These are phyloP conservation scores for Avena insularis DNA, from an alignment of 176 grass and related monocot genomes.

Conservation along the genomic window DNA sequence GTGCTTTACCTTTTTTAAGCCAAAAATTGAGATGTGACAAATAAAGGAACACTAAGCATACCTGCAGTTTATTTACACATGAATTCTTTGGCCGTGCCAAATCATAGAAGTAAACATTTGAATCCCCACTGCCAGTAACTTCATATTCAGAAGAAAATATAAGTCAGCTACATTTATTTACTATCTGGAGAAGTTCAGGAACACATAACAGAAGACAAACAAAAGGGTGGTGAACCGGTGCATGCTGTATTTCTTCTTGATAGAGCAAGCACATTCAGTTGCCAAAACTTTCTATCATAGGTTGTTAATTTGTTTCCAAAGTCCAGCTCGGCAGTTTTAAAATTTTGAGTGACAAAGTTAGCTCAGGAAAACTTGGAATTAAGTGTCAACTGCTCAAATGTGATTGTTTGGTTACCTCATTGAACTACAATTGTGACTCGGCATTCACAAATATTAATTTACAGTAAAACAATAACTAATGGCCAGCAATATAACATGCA, in stretches of 20 bases:
- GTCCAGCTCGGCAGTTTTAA: not conserved
- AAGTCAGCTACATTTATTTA: conserved; percentile 28
- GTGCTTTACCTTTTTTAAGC: not conserved
- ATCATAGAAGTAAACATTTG: conserved; percentile 99
- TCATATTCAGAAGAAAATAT: conserved; percentile 45
- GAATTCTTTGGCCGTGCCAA: conserved; percentile 87
- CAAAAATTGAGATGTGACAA: not conserved
- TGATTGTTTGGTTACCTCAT: not conserved
- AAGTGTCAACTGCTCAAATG: not conserved
- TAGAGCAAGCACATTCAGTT: conserved; percentile 3
- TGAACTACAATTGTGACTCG: conserved; percentile 18
- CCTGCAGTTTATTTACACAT: conserved; percentile 95
- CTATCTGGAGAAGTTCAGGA: not conserved
- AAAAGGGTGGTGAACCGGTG: not conserved
- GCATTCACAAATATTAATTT: conserved; percentile 12
- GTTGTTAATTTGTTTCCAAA: conserved; percentile 4
- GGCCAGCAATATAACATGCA: not conserved
- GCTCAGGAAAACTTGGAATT: not conserved
- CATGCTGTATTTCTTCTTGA: not conserved
- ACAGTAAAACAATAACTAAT: not conserved
- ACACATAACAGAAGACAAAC: conserved; percentile 5
- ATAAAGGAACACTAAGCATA: conserved; percentile 38
- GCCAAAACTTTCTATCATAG: not conserved
- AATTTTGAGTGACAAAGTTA: not conserved
- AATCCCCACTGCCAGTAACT: conserved; percentile 93